Percentiles rank a stretch among this genome's conserved stretches.
Conservation (phyloP, 2,329 filamentous ascomycete species). For the Aspergillus ibericus region DNA sequence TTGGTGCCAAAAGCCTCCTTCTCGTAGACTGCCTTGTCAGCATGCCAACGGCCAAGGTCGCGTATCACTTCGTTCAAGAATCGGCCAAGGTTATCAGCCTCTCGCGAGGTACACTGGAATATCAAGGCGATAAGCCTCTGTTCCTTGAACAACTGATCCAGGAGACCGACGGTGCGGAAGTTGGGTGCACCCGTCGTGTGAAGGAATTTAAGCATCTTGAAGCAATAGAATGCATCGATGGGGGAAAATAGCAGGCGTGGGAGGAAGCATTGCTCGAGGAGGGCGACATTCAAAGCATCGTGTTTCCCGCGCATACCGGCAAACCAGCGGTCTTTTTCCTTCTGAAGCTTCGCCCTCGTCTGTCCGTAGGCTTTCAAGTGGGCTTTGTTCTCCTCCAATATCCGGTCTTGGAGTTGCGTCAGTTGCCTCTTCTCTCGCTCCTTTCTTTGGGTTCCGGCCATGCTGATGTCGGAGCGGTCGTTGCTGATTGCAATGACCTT, state of each 20-base stretch:
- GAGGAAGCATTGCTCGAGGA: constrained; percentile 91
- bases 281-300: constrained; percentile 68
- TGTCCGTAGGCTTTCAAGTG: constrained; percentile 68
- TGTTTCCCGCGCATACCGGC: constrained; percentile 61
- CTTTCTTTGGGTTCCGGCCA: constrained; percentile 64
- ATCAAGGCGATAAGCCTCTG: constrained; percentile 79
- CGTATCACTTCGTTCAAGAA: constrained; percentile 81
- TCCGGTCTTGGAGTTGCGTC: constrained; percentile 65
- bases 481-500: constrained; percentile 67
- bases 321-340: constrained; percentile 80
- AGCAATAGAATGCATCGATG: constrained; percentile 84
- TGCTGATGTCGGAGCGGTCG: constrained; percentile 71
- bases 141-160: constrained; percentile 80
- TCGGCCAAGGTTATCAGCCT: constrained; percentile 88
- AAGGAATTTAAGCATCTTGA: constrained; percentile 81
- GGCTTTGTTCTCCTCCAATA: constrained; percentile 71
- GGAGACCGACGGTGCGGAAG: constrained; percentile 81
- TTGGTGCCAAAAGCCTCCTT: constrained; percentile 73
- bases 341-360: constrained; percentile 67
- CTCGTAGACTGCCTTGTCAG: constrained; percentile 72
- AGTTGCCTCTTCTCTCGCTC: constrained; percentile 70
- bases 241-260: constrained; percentile 82
- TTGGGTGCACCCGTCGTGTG: constrained; percentile 81
- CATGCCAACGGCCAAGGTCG: constrained; percentile 82
- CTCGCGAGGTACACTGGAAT: constrained; percentile 84